Base-by-base conservation (phyloP, 352 stramenopile genomes). In the Phytopythium kandeliae region DNA sequence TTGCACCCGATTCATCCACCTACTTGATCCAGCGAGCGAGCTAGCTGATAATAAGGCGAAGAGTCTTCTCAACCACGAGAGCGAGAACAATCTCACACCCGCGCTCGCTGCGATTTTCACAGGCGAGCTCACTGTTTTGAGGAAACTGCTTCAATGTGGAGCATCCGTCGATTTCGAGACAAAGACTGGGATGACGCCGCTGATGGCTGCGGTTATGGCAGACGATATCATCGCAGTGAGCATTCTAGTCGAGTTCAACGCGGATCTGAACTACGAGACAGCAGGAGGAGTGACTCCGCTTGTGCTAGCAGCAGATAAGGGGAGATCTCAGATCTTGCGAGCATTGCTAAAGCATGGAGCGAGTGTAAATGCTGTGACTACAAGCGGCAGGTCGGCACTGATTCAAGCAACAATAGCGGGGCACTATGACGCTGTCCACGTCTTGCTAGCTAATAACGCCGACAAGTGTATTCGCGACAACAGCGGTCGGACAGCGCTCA, bases 271-370 rank as follows among this genome's bases (percentile, higher is more conserved):
- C 15, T 51, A 71, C 26, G 70, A 85, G 42, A 81, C 70, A 3
- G 63, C 57, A 5, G 28, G 52, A 16, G 24, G 62, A 11, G 63
- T 78, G 3, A 74, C 55, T 15, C 54, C 71, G 8, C 37, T 86
- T 22, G 57, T 75, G 15, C 47, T 86, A 0, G 65, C 78, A 35
- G 71, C 61, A 5, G 70, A 85, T 17, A 88, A 85, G 68, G 76
- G 67, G 3, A 55, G 75, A 7, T 43, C 63, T 4, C 24, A 53
- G 15, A 28, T 81, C 4, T 16, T 87, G 6, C 66, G 68, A 54
- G 34, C 49, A 13, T 52, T 90, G n/a, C 31, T 85, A 5, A 48
- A 74, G 2, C 24, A 52, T 42, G 74, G 65, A 17, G 74, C 62
- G 6, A 48, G 67, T 51, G 67, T 74, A 2, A 60, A 86, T 34